Conservation (phyloP, 768 basidiomycete genomes). For the Lentinula detonsa region DNA sequence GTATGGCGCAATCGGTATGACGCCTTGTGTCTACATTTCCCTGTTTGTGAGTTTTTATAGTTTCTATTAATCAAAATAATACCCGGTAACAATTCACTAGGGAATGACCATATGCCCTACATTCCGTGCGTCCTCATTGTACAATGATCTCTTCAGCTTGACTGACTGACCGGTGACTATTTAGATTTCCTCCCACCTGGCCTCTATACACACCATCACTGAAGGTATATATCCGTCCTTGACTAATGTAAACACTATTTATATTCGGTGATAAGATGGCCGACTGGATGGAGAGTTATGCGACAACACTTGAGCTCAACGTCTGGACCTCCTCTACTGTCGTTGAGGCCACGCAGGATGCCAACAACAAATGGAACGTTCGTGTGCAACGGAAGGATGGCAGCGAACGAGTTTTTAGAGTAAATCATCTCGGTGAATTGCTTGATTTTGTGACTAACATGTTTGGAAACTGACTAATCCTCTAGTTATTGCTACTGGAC, state of each 20-base stretch:
- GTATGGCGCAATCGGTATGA: constrained; percentile 42
- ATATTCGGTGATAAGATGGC: constrained; percentile 26
- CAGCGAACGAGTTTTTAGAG: constrained; percentile 15
- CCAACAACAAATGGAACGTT: constrained; percentile 25
- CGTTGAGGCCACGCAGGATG: constrained; percentile 19
- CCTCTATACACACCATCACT: constrained; percentile 31
- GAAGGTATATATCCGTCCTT: constrained; percentile 21
- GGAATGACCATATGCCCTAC: constrained; percentile 39
- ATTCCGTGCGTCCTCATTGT: constrained; percentile 14
- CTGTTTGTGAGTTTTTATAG: constrained; percentile 17
- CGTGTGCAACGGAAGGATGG: constrained; percentile 13
- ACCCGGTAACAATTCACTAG: constrained; percentile 7
- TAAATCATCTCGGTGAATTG: constrained; percentile 20
- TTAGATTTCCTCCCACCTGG: constrained; percentile 34
- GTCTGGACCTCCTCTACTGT: constrained; percentile 37
- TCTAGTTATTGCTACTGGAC: constrained; percentile 40
- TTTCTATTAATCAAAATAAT: not conserved
- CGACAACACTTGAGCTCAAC: constrained; percentile 38
- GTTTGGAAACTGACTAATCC: not conserved
- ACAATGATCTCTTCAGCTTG: not conserved
- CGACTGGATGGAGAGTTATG: constrained; percentile 47
- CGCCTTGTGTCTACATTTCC: constrained; percentile 33
- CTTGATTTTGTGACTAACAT: not conserved
- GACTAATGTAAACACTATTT: not conserved
- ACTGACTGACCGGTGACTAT: not conserved